Evolutionary conservation across 164 flowering plant genomes (phyloP), one percentile per base, ranked within the genome.

Genomic region (Brasenia schreberi): DNA sequence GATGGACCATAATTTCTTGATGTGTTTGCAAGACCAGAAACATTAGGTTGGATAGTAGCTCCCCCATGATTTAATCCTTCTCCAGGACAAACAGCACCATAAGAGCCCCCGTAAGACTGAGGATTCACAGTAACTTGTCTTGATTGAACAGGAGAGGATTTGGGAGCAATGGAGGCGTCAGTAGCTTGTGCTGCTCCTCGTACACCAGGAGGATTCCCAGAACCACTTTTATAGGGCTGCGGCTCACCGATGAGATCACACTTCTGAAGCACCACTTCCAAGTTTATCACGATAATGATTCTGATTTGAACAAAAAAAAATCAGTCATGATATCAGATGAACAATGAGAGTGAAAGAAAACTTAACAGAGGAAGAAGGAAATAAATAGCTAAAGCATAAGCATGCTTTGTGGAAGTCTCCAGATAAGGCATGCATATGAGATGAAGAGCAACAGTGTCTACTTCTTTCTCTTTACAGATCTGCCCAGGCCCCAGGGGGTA

Each of bases 231-330:
- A 64, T 70, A 82, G 17, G 43, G 77, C 66, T 74, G 77, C 42
- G 96, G 97, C 12, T 90, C 81, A 60, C 98, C 99, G 74, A 95
- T 87, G 5, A 69, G 66, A 43, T 80, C 89, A 77, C 81, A 84
- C 53, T 74, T 77, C 45, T 81, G 84, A 65, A 78, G 64, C n/a
- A 90, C 64, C 56, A 95, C 82, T 16, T 80, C 83, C 79, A 95
- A 60, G 52, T 87, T 87, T 42, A 84, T 68, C 60, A 95, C 80
- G 19, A 95, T 85, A 56, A 95, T 84, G 63, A 95, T 89, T 85
- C 99, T 95, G 85, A 64, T 56, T 3, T 62, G 62, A 58, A n/a
- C 45, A 39, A n/a, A 5, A 49, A 9, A 49, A 49, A 3, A 14
- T 49, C 14, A 49, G 14, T 0, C 16, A 14, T 14, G 16, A 49